Evolutionary conservation across 2,329 filamentous ascomycete genomes (phyloP), one percentile per base, ranked within the genome.

Genomic region (Gyromitra esculenta): DNA sequence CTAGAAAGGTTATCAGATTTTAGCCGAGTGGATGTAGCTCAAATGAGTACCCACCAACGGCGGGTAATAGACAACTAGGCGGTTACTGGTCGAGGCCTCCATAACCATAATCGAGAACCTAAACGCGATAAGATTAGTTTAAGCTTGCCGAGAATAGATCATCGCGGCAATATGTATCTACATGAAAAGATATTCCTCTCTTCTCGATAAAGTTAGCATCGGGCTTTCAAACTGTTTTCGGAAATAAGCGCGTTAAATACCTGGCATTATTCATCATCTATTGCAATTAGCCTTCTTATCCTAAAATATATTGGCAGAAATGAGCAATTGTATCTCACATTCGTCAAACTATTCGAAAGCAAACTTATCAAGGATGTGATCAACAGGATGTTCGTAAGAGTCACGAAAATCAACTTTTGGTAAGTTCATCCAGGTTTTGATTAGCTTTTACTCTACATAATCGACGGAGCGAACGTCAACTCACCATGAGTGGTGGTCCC

Each of bases 291-390:
- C 68, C 60, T 48, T 37, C 45, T 54, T 39, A 37, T 48, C 18
- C n/a, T 31, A 31, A 15, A 67, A 57, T 31, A 37, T 1, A 76
- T 73, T 56, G 68, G 39, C 25, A 39, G 37, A 65, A 21, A 64
- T 65, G 48, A 52, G 43, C 39, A 35, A 7, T 41, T 15, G 15
- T 45, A 67, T 75, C 59, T 79, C 82, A 86, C 85, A 81, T 85
- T 86, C 48, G 83, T 85, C 63, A 94, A 90, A 82, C 89, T 92
- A 84, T 93, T 93, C 81, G 90, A 92, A 74, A 94, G 86, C 85
- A 94, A 90, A 86, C 90, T 91, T 48, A 92, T 94, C 79, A 94
- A 85, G 21, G 91, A 92, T 64, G 92, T 92, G 84, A 93, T 91
- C 41, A 96, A 87, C 6, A 96, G 86, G 80, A 95, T 92, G 74